Base-by-base conservation (phyloP, 2,329 filamentous ascomycete species). In the Ophiostoma australiae region DNA sequence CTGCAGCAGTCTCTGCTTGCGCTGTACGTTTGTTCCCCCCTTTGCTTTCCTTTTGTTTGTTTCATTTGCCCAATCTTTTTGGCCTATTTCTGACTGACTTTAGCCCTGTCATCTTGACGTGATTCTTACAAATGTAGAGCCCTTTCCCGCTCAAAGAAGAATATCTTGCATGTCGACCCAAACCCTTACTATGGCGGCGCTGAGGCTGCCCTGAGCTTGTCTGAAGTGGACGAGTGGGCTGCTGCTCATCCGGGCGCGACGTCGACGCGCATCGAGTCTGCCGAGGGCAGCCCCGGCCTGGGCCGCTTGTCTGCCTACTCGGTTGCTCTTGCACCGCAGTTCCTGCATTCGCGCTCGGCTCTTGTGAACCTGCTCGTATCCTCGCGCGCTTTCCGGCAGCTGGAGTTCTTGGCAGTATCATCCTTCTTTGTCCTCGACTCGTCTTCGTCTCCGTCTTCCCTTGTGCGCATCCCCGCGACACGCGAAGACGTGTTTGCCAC, bases 381-480 rank as follows among this genome's bases (percentile, higher is more conserved):
- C 1, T 97, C 94, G 7, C 91, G 90, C 75, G 91, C 93, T 15
- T 94, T 94, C 77, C 88, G 90, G 31, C 94, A 97, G 81, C 86
- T 99, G 67, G 94, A 98, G 78, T 98, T 98, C 76, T 87, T 95
- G 73, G 93, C 94, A 37, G 92, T 98, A 35, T 94, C 94, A 35
- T 94, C 91, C 71, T 98, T 94, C 87, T 97, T 91, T 86, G 88
- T 97, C 70, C 90, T 89, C 77, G 82, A 85, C 65, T 1, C 63
- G 63, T 39, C 61, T 33, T 61, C 1, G 37, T 39, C 61, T 33
- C 41, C 1, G 37, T 35, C 73, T 20, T 41, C 63, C 20, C 63
- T 66, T 48, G 82, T 85, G 69, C 90, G 91, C 71, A 91, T 98
- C 69, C 94, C 95, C 0, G 94, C 91, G 74, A 94, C 91, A 37